Base-by-base conservation (phyloP, 1,139 yeast species). In the Yamadazyma conglobata region DNA sequence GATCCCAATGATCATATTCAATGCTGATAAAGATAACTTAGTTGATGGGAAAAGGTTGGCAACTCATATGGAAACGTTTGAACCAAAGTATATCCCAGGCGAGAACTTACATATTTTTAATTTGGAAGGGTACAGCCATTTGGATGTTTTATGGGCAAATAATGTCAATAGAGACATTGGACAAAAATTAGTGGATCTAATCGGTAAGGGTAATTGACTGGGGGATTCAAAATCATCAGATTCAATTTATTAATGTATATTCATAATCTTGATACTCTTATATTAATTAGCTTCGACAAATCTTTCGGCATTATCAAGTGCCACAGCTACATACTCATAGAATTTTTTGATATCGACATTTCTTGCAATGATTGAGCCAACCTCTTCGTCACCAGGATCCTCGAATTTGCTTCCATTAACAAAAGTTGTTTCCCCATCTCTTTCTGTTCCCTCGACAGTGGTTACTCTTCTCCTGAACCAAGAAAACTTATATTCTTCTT, bases 21-120 rank as follows among this genome's bases (percentile, higher is more conserved):
- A 76, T 8, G 87, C 88, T 1, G 80, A 67, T 10, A 52, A 58
- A 19, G 95, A 85, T 49, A 64, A 61, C 40, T 61, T 86, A 29
- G 95, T 85, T 13, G 79, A 81, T 48, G 85, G 88, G 0, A 60
- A 60, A 19, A 54, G 75, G 32, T 64, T 86, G 15, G 60, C 64
- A 2, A 43, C 68, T 2, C 80, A 78, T 49, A 65, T 82, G 60
- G 51, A 59, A 15, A 52, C 62, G 27, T 63, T 64, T 40, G 91
- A 82, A 50, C 53, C 66, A 0, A 53, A 56, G 3, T 65, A 63
- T 26, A 50, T 56, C 30, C 63, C 57, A 37, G 73, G 64, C 2
- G 46, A 41, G 6, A 72, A 50, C 58, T 64, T 56, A 46, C 63
- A 50, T 42, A 52, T 50, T 31, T 55, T 46, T 6, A 61, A 60